A percentile compares a stretch with the other conserved stretches of the same genome.
These are phyloP conservation scores for Nitzschia sp. DNA, from an alignment of 108 stramenopile genomes.

Conservation along the genomic window DNA sequence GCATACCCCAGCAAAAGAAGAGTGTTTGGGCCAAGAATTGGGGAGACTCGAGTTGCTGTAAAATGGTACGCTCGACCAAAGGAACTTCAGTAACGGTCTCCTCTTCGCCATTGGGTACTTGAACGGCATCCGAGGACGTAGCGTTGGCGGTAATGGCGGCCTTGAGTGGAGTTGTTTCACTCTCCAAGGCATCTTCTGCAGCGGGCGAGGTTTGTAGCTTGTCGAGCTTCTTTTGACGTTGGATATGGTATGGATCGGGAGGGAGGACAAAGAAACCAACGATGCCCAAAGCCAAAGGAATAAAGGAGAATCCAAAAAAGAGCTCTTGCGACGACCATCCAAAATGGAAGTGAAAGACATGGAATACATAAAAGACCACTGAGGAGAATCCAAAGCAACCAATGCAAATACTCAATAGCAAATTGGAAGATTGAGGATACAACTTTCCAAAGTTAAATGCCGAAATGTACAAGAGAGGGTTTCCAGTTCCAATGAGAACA, in stretches of 20 bases:
- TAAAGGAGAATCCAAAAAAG: constrained; percentile 11
- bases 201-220: neutral
- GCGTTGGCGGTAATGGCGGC: neutral
- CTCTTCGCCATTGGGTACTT: neutral
- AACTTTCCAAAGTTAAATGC: constrained; percentile 23
- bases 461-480: constrained; percentile 20
- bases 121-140: neutral
- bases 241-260: constrained; percentile 14
- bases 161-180: constrained; percentile 17
- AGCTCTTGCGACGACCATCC: constrained; percentile 19
- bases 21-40: constrained; percentile 14
- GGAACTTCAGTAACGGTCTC: neutral
- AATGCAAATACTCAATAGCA: constrained; percentile 24
- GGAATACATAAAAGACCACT: constrained; percentile 17
- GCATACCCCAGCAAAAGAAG: constrained; percentile 27
- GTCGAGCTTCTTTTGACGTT: constrained; percentile 10
- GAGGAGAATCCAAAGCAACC: constrained; percentile 26
- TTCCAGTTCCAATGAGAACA: constrained; percentile 22
- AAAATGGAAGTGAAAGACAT: constrained; percentile 8
- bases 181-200: neutral
- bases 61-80: constrained; percentile 2
- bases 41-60: constrained; percentile 18
- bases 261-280: constrained; percentile 19
- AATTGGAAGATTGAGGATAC: constrained; percentile 16
- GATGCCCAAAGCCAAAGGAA: constrained; percentile 4